phyloP scores from a whole-genome alignment of 148 eudicot genomes.

The Silene latifolia region DNA sequence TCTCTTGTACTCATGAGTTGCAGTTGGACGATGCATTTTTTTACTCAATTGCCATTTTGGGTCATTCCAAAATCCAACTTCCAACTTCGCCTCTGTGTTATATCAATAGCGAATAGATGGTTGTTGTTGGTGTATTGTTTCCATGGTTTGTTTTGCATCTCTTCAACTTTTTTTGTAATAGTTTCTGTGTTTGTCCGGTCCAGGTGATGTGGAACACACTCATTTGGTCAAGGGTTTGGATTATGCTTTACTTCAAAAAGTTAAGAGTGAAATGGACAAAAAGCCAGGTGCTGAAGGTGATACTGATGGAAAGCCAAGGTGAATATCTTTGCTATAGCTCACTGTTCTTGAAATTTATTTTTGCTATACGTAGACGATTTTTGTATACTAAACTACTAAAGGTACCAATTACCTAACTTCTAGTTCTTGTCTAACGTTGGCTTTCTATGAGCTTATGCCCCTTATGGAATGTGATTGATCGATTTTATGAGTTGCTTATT shows the following conservation, averaged over 20 bases:
- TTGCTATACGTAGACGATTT: neutral
- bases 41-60: neutral
- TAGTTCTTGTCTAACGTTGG: neutral
- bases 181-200: constrained; percentile 17
- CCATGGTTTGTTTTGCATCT: neutral
- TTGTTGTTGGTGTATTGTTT: neutral
- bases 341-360: neutral
- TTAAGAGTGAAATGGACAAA: constrained; percentile 94
- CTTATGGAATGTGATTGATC: neutral
- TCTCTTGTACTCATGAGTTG: neutral
- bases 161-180: neutral
- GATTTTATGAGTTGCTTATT: neutral
- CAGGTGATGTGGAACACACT: constrained; percentile 99
- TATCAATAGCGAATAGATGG: too few relatives aligned
- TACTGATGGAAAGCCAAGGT: constrained; percentile 71
- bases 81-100: neutral
- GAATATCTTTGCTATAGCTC: constrained; percentile 16
- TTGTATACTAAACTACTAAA: neutral
- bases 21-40: neutral
- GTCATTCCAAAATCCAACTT: neutral
- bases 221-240: constrained; percentile 99
- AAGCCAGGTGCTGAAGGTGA: constrained; percentile 74
- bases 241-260: constrained; percentile 91
- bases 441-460: neutral
- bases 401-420: neutral